Percentiles rank a stretch among this genome's conserved stretches.
Conservation (phyloP, 371 early-diverging fungal genomes). For the Batkoa obscura region DNA sequence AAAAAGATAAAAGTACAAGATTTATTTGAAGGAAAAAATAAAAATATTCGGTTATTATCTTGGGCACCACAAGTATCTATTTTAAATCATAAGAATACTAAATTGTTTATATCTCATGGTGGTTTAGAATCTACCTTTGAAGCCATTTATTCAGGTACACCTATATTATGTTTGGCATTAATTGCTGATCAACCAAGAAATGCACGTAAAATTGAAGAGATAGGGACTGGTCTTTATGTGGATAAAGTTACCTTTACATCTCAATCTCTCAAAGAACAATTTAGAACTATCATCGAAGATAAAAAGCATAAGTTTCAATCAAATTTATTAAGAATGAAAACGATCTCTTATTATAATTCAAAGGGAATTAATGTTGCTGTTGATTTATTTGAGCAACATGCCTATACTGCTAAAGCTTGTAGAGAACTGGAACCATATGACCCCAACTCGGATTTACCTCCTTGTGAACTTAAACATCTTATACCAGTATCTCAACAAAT, state of each 20-base stretch:
- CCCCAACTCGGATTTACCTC: not conserved
- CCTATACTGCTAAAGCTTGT: not conserved
- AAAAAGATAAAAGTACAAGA: too few relatives aligned
- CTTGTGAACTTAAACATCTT: constrained; percentile 1
- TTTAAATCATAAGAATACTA: too few relatives aligned
- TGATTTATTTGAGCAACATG: not conserved
- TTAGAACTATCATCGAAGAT: not conserved
- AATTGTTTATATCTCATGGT: too few relatives aligned
- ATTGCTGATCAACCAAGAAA: not conserved
- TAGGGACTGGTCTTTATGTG: not conserved
- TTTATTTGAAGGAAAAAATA: too few relatives aligned
- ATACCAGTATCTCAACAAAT: not conserved
- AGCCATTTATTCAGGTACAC: too few relatives aligned
- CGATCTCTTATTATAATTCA: not conserved
- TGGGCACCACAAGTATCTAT: too few relatives aligned
- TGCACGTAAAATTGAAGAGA: not conserved
- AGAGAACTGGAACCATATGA: not conserved
- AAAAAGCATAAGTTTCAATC: not conserved
- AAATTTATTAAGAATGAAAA: not conserved
- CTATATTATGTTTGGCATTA: too few relatives aligned
- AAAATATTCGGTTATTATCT: too few relatives aligned
- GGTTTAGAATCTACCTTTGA: too few relatives aligned
- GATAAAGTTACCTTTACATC: not conserved
- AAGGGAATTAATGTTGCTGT: not conserved
- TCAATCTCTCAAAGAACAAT: not conserved